phyloP scores from a whole-genome alignment of 2,329 filamentous ascomycete species.

The Diaporthe destruens region DNA sequence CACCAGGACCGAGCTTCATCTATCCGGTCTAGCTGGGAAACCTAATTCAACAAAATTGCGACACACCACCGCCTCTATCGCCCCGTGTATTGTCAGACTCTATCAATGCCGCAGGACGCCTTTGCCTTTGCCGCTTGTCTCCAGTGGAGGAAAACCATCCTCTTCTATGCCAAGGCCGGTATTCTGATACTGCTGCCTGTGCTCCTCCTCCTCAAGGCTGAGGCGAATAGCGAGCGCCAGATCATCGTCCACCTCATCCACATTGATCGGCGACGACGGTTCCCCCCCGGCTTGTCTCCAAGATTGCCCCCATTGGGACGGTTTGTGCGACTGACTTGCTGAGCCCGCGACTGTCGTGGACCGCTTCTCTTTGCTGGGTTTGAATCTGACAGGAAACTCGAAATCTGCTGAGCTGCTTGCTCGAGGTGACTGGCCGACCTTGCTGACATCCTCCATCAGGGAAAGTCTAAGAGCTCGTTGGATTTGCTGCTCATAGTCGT shows the following conservation, averaged over 20 bases:
- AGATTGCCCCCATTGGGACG: slow-evolving; percentile 47
- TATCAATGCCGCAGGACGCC: slow-evolving; percentile 47
- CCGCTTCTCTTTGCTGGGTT: slow-evolving; percentile 56
- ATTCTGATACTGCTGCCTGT: slow-evolving; percentile 46
- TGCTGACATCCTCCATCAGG: slow-evolving; percentile 67
- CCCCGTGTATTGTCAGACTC: background rate
- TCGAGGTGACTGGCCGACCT: slow-evolving; percentile 58
- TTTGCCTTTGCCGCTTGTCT: slow-evolving; percentile 58
- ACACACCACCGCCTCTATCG: background rate
- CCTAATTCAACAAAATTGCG: background rate
- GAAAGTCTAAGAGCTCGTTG: slow-evolving; percentile 74
- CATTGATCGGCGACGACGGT: slow-evolving; percentile 41
- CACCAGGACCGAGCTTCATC: background rate
- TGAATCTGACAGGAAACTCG: slow-evolving; percentile 65
- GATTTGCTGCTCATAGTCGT: slow-evolving; percentile 71
- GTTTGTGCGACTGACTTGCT: slow-evolving; percentile 50
- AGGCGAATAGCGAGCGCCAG: slow-evolving; percentile 71
- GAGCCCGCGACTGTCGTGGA: slow-evolving; percentile 51
- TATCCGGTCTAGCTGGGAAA: slow-evolving; percentile 20
- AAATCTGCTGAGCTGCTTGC: slow-evolving; percentile 62
- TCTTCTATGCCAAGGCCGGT: slow-evolving; percentile 44
- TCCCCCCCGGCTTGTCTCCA: slow-evolving; percentile 34
- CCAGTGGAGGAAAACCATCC: slow-evolving; percentile 50
- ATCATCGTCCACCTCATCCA: slow-evolving; percentile 62
- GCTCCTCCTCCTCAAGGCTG: slow-evolving; percentile 68